phyloP scores from a whole-genome alignment of 305 asterid genomes.

The Fraxinus floribunda region DNA sequence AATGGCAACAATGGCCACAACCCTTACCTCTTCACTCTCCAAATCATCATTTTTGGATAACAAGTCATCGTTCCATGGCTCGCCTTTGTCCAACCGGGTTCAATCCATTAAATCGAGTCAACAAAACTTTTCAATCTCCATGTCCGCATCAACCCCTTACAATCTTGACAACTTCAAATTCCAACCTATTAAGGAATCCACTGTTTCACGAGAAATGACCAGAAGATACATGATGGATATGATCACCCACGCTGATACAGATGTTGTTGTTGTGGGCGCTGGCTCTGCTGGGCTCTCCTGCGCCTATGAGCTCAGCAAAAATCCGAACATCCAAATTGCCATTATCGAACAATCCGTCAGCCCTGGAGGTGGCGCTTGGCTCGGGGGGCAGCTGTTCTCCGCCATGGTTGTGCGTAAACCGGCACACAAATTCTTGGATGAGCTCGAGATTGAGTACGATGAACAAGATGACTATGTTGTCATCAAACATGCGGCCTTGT shows the following conservation, averaged over 20 bases:
- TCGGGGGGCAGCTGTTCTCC: constrained; percentile 93
- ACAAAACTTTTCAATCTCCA: constrained; percentile 35
- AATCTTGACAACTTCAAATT: constrained; percentile 59
- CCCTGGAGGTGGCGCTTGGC: constrained; percentile 99
- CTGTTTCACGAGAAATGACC: constrained; percentile 84
- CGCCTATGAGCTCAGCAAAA: constrained; percentile 86
- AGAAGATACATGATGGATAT: constrained; percentile 86
- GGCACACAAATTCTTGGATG: constrained; percentile 81
- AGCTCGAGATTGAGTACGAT: constrained; percentile 76
- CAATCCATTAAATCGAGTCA: constrained; percentile 42
- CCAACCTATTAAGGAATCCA: constrained; percentile 73
- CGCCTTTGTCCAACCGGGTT: constrained; percentile 45
- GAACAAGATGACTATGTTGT: constrained; percentile 89
- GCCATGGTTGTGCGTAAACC: constrained; percentile 97
- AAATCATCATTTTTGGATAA: constrained; percentile 50
- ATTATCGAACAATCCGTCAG: constrained; percentile 90
- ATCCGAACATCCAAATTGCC: constrained; percentile 71
- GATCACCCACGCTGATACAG: constrained; percentile 93
- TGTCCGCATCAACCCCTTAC: constrained; percentile 44
- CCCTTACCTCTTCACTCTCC: constrained; percentile 44
- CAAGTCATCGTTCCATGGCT: constrained; percentile 63
- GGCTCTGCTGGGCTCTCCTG: constrained; percentile 92
- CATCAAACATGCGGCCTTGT: constrained; percentile 92
- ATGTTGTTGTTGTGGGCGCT: constrained; percentile 84
- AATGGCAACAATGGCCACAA: constrained; percentile 58